Percentiles rank a stretch among this genome's conserved stretches.
Evolutionary conservation across 2,329 filamentous ascomycete genomes (phyloP).

Genomic region (Madurella mycetomatis): DNA sequence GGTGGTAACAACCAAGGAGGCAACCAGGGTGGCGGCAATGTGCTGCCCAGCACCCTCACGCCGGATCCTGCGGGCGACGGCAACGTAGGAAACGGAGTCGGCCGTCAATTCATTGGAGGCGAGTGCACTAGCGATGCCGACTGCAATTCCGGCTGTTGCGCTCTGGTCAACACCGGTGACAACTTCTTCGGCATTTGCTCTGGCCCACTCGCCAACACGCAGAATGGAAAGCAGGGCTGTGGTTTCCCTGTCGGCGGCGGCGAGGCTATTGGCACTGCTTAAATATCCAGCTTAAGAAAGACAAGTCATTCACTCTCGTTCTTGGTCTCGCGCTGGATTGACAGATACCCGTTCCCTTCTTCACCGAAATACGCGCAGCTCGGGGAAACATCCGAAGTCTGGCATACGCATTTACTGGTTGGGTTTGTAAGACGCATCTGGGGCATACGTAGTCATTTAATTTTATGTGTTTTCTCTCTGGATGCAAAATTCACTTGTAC

Average conservation of each 20-base stretch:
- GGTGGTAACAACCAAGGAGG: neutral
- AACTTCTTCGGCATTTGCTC: slow-evolving; percentile 28
- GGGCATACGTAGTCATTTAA: too few species aligned
- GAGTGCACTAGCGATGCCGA: slow-evolving; percentile 28
- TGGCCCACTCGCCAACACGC: slow-evolving; percentile 24
- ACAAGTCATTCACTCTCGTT: too few species aligned
- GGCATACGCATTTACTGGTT: too few species aligned
- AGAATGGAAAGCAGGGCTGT: slow-evolving; percentile 30
- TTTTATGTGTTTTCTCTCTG: too few species aligned
- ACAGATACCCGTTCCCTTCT: too few species aligned
- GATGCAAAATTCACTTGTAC: too few species aligned
- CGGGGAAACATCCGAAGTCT: too few species aligned
- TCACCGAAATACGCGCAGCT: too few species aligned
- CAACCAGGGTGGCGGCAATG: slow-evolving; percentile 1
- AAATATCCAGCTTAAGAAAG: too few species aligned
- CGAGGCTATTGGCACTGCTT: too few species aligned
- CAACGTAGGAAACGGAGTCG: slow-evolving; percentile 28
- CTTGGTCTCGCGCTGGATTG: too few species aligned
- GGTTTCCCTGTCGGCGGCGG: slow-evolving; percentile 23
- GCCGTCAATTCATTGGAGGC: slow-evolving; percentile 30
- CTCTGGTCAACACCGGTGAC: slow-evolving; percentile 22
- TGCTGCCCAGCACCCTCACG: slow-evolving; percentile 12
- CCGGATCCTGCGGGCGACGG: slow-evolving; percentile 31
- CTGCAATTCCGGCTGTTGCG: slow-evolving; percentile 31
- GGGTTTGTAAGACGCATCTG: too few species aligned